Evolutionary conservation across 352 stramenopile species (phyloP).

Genomic region (Phytophthora nicotianae): DNA sequence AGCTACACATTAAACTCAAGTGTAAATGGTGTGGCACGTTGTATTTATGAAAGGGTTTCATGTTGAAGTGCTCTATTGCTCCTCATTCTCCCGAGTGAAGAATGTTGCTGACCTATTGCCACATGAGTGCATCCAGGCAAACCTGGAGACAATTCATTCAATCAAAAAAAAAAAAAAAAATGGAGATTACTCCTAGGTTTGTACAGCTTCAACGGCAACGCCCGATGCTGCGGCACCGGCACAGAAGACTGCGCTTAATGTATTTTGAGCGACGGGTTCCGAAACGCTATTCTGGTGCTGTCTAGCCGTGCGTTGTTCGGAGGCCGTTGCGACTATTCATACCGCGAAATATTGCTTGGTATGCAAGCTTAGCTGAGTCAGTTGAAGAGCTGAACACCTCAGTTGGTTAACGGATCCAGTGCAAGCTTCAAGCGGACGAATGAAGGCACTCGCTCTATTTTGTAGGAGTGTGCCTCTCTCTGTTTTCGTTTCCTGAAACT

Average conservation of each 20-base stretch:
- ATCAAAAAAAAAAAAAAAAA: too few relatives aligned
- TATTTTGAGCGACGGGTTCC: slow-evolving; percentile 4
- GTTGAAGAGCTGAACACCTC: slow-evolving; percentile 11
- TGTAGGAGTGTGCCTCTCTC: slow-evolving; percentile 14
- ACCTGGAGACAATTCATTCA: not conserved
- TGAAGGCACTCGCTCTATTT: not conserved
- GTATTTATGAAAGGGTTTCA: not conserved
- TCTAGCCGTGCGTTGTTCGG: not conserved
- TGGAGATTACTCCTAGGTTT: too few relatives aligned
- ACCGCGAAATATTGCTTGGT: slow-evolving; percentile 25
- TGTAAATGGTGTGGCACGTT: not conserved
- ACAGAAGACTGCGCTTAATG: not conserved
- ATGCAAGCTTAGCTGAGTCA: slow-evolving; percentile 7
- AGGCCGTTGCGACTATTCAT: slow-evolving; percentile 27
- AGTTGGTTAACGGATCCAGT: slow-evolving; percentile 19
- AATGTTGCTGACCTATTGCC: too few relatives aligned
- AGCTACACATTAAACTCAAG: not conserved
- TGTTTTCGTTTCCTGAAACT: slow-evolving; percentile 14
- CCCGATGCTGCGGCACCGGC: not conserved
- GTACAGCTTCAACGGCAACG: not conserved
- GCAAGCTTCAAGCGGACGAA: slow-evolving; percentile 8
- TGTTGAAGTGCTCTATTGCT: not conserved
- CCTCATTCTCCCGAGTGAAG: too few relatives aligned
- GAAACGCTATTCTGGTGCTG: not conserved
- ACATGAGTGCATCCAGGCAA: too few relatives aligned